phyloP scores from a whole-genome alignment of 73 alveolate genomes.

The Tetrahymena thermophila region DNA sequence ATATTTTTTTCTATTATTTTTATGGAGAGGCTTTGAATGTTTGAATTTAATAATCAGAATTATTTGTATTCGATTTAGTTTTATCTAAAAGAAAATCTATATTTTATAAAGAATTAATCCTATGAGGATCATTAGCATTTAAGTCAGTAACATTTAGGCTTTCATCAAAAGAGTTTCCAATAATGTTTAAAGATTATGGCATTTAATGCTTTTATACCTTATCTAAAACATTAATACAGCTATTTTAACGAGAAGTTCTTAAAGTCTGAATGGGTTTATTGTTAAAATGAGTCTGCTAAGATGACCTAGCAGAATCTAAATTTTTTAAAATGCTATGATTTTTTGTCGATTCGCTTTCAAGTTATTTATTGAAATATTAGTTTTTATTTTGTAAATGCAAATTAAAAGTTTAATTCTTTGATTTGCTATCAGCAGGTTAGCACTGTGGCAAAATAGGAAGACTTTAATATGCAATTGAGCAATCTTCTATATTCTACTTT shows the following conservation, averaged over 20 bases:
- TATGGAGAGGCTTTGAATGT: background rate
- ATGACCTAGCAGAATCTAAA: background rate
- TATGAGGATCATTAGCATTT: background rate
- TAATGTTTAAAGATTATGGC: background rate
- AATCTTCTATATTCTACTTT: too few species aligned
- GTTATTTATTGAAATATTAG: background rate
- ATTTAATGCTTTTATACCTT: background rate
- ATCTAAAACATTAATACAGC: background rate
- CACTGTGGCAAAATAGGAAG: background rate
- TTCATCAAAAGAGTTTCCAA: background rate
- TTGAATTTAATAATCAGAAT: background rate
- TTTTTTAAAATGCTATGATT: background rate
- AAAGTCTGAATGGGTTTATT: background rate
- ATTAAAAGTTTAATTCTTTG: background rate
- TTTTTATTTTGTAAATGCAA: too few species aligned
- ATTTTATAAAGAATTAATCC: background rate
- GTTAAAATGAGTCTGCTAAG: background rate
- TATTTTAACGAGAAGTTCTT: background rate
- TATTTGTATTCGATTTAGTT: background rate
- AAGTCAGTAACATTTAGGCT: background rate
- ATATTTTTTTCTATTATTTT: background rate
- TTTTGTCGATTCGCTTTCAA: background rate
- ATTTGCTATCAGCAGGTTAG: background rate
- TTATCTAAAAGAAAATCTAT: background rate
- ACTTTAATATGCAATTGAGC: background rate